These are phyloP conservation scores for Penicillium argentinense DNA, from an alignment of 495 filamentous ascomycete genomes.

Conservation along the genomic window DNA sequence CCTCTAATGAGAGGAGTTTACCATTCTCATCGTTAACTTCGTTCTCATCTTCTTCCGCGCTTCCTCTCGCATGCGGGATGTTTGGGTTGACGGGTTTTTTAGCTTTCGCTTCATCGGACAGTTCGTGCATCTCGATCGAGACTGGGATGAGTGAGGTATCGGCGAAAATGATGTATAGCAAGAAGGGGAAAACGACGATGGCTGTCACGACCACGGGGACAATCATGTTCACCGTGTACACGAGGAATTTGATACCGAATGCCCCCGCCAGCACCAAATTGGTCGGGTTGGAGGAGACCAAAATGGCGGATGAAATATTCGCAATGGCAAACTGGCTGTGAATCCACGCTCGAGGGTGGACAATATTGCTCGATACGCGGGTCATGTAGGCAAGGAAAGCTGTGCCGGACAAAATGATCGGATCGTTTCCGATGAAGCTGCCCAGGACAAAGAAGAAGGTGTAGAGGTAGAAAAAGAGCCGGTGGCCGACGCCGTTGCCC, in stretches of 20 bases:
- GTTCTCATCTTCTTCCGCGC: slow-evolving; percentile 52
- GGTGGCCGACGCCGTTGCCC: slow-evolving; percentile 58
- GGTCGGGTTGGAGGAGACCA: slow-evolving; percentile 70
- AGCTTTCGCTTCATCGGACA: slow-evolving; percentile 47
- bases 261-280: slow-evolving; percentile 71
- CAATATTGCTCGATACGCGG: slow-evolving; percentile 65
- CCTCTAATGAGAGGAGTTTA: slow-evolving; percentile 59
- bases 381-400: slow-evolving; percentile 73
- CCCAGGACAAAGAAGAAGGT: slow-evolving; percentile 66
- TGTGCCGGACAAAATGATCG: slow-evolving; percentile 67
- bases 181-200: slow-evolving; percentile 61
- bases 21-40: slow-evolving; percentile 25
- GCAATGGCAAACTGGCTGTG: slow-evolving; percentile 66
- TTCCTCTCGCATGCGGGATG: slow-evolving; percentile 60
- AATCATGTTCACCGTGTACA: slow-evolving; percentile 69
- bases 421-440: slow-evolving; percentile 67
- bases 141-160: slow-evolving; percentile 60
- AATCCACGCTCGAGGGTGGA: slow-evolving; percentile 66
- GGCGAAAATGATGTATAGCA: slow-evolving; percentile 63
- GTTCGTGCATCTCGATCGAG: slow-evolving; percentile 63
- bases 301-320: slow-evolving; percentile 66
- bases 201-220: slow-evolving; percentile 63
- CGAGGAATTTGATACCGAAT: slow-evolving; percentile 64
- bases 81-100: slow-evolving; percentile 65
- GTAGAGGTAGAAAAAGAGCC: slow-evolving; percentile 67